Conservation (phyloP, 2,329 filamentous ascomycete species). For the Pseudogymnoascus pannorum region DNA sequence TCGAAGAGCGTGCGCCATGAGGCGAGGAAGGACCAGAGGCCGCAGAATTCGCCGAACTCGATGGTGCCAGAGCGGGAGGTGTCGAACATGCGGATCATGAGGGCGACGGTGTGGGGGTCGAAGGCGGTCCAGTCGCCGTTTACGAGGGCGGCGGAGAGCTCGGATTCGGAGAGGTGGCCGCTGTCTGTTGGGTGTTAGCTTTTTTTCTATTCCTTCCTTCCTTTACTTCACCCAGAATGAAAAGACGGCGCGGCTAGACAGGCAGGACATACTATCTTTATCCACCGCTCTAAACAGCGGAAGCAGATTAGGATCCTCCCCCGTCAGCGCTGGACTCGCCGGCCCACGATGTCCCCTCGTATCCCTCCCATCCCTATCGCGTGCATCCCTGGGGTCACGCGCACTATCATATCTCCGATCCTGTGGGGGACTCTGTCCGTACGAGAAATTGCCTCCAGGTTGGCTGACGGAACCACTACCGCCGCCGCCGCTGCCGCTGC, state of each 20-base stretch:
- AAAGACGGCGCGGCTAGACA: no score
- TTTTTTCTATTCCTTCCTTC: no score
- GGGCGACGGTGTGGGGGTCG: conserved; percentile 85
- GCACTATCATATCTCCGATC: not conserved
- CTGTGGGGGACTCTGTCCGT: not conserved
- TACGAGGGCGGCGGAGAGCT: conserved; percentile 83
- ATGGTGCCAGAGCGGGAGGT: conserved; percentile 82
- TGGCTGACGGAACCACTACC: not conserved
- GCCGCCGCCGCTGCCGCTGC: not conserved
- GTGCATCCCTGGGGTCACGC: no score
- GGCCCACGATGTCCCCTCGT: not conserved
- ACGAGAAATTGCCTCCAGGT: not conserved
- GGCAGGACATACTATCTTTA: conserved; percentile 66
- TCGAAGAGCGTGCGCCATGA: conserved; percentile 94
- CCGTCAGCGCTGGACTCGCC: not conserved
- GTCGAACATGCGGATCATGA: conserved; percentile 99
- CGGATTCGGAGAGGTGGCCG: conserved; percentile 76
- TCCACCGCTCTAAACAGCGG: conserved; percentile 88
- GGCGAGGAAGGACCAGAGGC: conserved; percentile 89
- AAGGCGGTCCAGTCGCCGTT: conserved; percentile 96
- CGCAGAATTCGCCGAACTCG: conserved; percentile 93
- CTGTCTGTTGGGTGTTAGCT: conserved; percentile 43
- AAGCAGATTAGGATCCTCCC: conserved; percentile 65
- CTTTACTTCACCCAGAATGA: no score
- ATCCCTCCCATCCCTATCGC: not conserved